These are phyloP conservation scores for Galerina sulciceps DNA, from an alignment of 768 basidiomycete species.

Conservation along the genomic window DNA sequence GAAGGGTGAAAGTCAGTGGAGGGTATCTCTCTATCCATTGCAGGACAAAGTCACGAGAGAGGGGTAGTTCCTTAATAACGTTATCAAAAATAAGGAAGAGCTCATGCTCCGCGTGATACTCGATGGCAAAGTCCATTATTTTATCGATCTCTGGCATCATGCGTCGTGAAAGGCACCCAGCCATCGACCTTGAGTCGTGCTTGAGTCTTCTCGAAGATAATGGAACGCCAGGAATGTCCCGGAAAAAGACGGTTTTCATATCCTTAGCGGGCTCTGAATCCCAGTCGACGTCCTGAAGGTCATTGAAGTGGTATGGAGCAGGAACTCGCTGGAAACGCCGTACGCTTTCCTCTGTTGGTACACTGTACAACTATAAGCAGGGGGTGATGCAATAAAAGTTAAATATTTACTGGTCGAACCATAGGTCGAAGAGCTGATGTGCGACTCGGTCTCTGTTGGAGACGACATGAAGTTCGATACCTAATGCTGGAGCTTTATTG, in stretches of 20 bases:
- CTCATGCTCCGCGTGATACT: constrained; percentile 59
- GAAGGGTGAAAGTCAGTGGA: constrained; percentile 54
- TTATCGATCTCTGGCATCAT: constrained; percentile 33
- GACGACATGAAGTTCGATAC: constrained; percentile 69
- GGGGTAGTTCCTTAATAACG: constrained; percentile 33
- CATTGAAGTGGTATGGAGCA: constrained; percentile 44
- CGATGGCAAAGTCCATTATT: constrained; percentile 43
- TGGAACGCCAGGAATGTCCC: constrained; percentile 20
- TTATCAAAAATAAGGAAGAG: constrained; percentile 54
- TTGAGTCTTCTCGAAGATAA: constrained; percentile 19
- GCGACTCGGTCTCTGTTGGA: constrained; percentile 70
- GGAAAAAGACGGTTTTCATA: constrained; percentile 35
- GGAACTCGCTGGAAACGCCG: constrained; percentile 49
- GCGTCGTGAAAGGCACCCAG: constrained; percentile 25
- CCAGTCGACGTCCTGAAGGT: constrained; percentile 45
- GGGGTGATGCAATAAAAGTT: background rate
- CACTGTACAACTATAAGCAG: constrained; percentile 30
- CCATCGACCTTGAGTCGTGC: constrained; percentile 31
- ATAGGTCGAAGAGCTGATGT: constrained; percentile 69
- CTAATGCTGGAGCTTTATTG: constrained; percentile 50
- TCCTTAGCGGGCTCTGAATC: constrained; percentile 29
- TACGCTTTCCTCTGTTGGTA: constrained; percentile 51
- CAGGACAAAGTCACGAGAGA: constrained; percentile 30
- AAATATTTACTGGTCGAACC: constrained; percentile 59
- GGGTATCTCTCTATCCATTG: constrained; percentile 56